A percentile compares a stretch with the other conserved stretches of the same genome.
These are phyloP conservation scores for Rasamsonia emersonii DNA, from an alignment of 2,329 filamentous ascomycete genomes.

Conservation along the genomic window DNA sequence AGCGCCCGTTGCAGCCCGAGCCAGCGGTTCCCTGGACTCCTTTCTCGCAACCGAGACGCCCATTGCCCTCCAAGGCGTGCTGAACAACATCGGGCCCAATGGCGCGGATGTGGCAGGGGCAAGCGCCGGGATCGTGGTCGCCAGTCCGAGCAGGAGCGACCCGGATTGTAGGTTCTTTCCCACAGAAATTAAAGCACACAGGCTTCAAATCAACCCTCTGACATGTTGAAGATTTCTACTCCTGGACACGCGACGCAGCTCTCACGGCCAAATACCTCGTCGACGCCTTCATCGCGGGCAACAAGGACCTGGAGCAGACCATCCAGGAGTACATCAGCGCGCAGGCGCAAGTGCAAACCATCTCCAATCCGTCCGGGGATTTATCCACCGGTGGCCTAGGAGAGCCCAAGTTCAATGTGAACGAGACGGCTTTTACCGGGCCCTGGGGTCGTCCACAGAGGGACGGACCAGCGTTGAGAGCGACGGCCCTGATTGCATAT, in stretches of 20 bases:
- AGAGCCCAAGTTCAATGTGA: conserved; percentile 63
- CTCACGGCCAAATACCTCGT: conserved; percentile 61
- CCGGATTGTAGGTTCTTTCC: conserved; percentile 41
- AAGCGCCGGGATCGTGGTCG: conserved; percentile 45
- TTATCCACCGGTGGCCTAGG: conserved; percentile 47
- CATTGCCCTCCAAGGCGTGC: conserved; percentile 45
- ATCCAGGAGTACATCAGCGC: conserved; percentile 61
- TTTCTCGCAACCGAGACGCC: conserved; percentile 39
- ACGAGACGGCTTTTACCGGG: conserved; percentile 55
- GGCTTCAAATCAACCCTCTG: neutral
- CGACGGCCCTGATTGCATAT: conserved; percentile 24
- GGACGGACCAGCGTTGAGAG: conserved; percentile 26
- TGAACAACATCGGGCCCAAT: conserved; percentile 49
- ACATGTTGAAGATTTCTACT: conserved; percentile 56
- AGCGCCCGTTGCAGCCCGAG: conserved; percentile 6
- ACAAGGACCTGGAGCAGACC: conserved; percentile 48
- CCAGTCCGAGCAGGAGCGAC: conserved; percentile 47
- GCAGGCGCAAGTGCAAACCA: conserved; percentile 56
- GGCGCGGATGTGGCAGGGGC: conserved; percentile 43
- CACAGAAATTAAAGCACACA: neutral
- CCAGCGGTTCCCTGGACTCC: conserved; percentile 14
- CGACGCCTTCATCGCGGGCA: conserved; percentile 58
- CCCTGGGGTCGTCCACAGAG: conserved; percentile 69
- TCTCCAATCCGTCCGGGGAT: conserved; percentile 60
- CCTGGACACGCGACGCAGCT: conserved; percentile 70